phyloP scores from a whole-genome alignment of 768 basidiomycete genomes.

The Crucibulum laeve region DNA sequence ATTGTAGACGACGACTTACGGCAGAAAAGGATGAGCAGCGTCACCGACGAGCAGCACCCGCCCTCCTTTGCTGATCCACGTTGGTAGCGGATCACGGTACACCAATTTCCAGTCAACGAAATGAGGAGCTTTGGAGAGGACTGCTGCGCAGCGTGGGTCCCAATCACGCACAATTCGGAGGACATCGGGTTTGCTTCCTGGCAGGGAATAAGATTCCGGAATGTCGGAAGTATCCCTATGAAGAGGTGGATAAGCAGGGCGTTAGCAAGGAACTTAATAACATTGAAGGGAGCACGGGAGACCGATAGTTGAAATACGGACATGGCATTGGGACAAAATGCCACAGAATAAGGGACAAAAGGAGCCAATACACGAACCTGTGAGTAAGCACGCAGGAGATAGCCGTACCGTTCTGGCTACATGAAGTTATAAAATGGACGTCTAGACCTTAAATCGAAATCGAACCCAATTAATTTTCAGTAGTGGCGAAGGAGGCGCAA shows the following conservation, averaged over 20 bases:
- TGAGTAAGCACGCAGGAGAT: slow-evolving; percentile 6
- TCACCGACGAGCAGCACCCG: slow-evolving; percentile 4
- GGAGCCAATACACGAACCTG: background rate
- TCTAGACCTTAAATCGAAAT: slow-evolving; percentile 3
- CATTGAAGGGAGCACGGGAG: background rate
- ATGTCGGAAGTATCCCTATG: slow-evolving; percentile 6
- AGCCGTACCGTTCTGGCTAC: slow-evolving; percentile 1
- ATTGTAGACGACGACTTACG: slow-evolving; percentile 3
- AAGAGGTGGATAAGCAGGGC: background rate
- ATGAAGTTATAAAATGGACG: slow-evolving; percentile 4
- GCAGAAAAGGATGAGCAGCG: slow-evolving; percentile 6
- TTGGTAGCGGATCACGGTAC: slow-evolving; percentile 7
- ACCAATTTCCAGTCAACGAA: slow-evolving; percentile 7
- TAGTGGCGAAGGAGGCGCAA: background rate
- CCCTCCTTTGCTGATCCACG: slow-evolving; percentile 6
- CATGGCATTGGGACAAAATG: background rate
- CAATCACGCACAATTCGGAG: slow-evolving; percentile 3
- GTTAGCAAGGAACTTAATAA: background rate
- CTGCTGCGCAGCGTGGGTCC: slow-evolving; percentile 5
- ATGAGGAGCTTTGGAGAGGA: slow-evolving; percentile 7
- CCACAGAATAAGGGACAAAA: background rate
- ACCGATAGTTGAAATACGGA: background rate
- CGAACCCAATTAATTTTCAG: background rate
- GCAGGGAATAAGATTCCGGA: slow-evolving; percentile 3
- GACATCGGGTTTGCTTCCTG: slow-evolving; percentile 5